Base-by-base conservation (phyloP, 2,329 filamentous ascomycete species). In the Diplodia intermedia region DNA sequence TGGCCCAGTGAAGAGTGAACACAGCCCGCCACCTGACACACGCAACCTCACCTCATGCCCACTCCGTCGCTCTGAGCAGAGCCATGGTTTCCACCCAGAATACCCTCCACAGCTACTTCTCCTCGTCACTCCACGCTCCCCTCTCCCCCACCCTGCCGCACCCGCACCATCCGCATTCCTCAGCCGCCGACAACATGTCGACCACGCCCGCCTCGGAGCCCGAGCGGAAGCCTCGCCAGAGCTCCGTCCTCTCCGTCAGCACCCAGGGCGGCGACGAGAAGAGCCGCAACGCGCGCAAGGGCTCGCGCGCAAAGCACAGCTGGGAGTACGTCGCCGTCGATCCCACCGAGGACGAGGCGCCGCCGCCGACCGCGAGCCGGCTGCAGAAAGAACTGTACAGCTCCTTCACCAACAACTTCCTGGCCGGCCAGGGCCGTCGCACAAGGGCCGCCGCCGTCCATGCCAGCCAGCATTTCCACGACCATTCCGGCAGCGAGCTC, bases 21-120 rank as follows among this genome's bases (percentile, higher is more conserved):
- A 50, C 65, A 66, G 63, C 63, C 43, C 65, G 65, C 65, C 65
- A 67, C 65, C 65, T 67, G 65, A 67, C 65, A 67, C 65, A 38
- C 63, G 40, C 65, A 57, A 67, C 65, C 55, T 67, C 65, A 60
- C 65, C 55, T 60, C 65, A 52, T 50, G 54, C 54, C 40, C 43
- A 6, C 20, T 14, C 26, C 65, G 40, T 66, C 65, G 53, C 52
- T 31, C 52, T 11, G 2, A 26, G 23, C 5, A 11, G 43, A 29
- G 47, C 65, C 29, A 67, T 67, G 65, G 47, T 52, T 57, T 60
- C 55, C 43, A 54, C 60, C 60, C 65, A 57, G 36, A 67, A 67
- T 52, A 56, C 65, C 4, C 65, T 67, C 14, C 65, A 60, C 29
- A 60, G 31, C 65, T 67, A 67, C 43, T 67, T 67, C 38, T 60